A percentile compares a stretch with the other conserved stretches of the same genome.
Conservation (phyloP, 139 green algal genomes). For the Auxenochlorella pyrenoidosa region DNA sequence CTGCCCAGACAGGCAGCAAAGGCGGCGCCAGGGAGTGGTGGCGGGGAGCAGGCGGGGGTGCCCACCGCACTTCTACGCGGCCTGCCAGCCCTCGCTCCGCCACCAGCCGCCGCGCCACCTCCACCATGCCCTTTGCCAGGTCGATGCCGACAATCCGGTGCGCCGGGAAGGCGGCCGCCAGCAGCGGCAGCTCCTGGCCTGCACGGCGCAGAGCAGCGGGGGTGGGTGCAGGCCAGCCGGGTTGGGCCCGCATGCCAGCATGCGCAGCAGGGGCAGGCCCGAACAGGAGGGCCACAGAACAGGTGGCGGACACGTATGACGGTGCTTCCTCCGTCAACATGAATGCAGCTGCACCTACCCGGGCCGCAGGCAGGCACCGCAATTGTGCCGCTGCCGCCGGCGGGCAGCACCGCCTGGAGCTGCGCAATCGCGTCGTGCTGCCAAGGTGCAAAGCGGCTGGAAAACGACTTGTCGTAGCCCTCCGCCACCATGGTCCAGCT, state of each 20-base stretch:
- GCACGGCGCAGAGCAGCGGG: neutral
- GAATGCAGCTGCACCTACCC: slow-evolving; percentile 2
- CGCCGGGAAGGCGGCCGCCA: slow-evolving; percentile 28
- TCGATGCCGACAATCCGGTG: slow-evolving; percentile 43
- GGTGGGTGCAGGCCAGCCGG: no score
- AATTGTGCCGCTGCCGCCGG: neutral
- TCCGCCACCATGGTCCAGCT: slow-evolving; percentile 15
- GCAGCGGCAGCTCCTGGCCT: slow-evolving; percentile 47
- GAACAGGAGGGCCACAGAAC: no score
- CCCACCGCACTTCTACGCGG: slow-evolving; percentile 1
- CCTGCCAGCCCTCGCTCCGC: neutral
- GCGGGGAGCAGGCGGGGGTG: no score
- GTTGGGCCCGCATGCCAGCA: no score
- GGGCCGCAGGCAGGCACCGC: slow-evolving; percentile 43
- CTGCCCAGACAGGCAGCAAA: no score
- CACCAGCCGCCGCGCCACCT: slow-evolving; percentile 17
- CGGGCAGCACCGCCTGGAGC: neutral
- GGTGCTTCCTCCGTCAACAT: neutral
- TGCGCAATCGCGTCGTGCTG: slow-evolving; percentile 6
- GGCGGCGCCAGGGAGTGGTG: no score
- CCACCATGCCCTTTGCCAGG: slow-evolving; percentile 48
- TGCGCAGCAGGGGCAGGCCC: neutral
- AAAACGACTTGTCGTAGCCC: slow-evolving; percentile 5
- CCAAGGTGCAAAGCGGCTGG: slow-evolving; percentile 33
- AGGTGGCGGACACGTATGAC: no score